These are phyloP conservation scores for Boletus pseudopeckii DNA, from an alignment of 768 basidiomycete species.

Conservation along the genomic window DNA sequence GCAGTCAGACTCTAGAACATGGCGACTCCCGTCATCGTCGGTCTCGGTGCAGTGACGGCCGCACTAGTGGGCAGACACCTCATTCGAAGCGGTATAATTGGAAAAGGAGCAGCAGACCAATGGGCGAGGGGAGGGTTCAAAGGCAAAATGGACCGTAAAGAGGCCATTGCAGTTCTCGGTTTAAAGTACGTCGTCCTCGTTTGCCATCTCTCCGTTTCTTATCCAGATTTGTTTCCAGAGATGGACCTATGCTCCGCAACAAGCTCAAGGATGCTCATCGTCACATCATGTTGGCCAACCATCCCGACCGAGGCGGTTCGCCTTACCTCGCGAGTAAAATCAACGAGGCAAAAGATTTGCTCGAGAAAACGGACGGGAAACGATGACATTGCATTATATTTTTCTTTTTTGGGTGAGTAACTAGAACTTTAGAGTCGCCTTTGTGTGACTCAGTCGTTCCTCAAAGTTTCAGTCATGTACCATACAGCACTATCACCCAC, in stretches of 20 bases:
- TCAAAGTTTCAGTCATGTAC: conserved; percentile 18
- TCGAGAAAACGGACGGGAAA: conserved; percentile 75
- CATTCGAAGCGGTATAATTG: conserved; percentile 57
- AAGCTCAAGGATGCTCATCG: conserved; percentile 94
- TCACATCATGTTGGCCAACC: conserved; percentile 96
- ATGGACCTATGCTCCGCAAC: conserved; percentile 69
- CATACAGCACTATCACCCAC: conserved; percentile 10
- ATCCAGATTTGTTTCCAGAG: conserved; percentile 46
- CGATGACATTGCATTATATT: conserved; percentile 16
- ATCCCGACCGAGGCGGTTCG: conserved; percentile 97
- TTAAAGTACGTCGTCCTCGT: conserved; percentile 66
- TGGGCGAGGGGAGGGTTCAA: conserved; percentile 95
- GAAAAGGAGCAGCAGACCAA: conserved; percentile 65
- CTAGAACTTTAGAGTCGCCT: background rate
- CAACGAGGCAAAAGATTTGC: conserved; percentile 93
- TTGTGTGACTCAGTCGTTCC: conserved; percentile 1
- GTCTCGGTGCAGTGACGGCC: conserved; percentile 73
- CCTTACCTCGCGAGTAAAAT: conserved; percentile 98
- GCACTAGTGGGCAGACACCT: conserved; percentile 73
- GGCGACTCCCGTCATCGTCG: conserved; percentile 77
- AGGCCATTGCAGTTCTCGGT: conserved; percentile 89
- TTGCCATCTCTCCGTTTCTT: background rate
- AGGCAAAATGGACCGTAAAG: conserved; percentile 92
- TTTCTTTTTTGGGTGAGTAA: conserved; percentile 8
- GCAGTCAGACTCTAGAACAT: conserved; percentile 35